Base-by-base conservation (phyloP, 208 protist species). In the Acanthamoeba triangularis region DNA sequence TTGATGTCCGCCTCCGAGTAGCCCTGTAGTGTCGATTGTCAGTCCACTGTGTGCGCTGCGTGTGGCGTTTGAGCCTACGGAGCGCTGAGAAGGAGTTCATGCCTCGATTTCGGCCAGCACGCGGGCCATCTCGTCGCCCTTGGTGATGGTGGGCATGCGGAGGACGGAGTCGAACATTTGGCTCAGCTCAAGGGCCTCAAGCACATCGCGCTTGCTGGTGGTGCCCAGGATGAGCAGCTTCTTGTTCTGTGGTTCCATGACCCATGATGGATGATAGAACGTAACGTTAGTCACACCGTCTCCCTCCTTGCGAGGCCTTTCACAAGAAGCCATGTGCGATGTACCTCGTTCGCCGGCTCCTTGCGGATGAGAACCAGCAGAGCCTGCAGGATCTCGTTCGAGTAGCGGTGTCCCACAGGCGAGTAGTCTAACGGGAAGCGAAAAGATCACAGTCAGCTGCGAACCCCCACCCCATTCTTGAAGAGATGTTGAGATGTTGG, bases 381-480 rank as follows among this genome's bases (percentile, higher is more conserved):
- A 1, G 99, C 98, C 96, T 99, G 99, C 30, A 99, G 98, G 52
- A 99, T 98, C 18, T 97, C 93, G 96, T 99, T 99, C 47, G 99
- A 99, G 98, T 99, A 99, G 54, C 99, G 98, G 35, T 99, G 99
- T 16, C 99, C 99, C 80, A 99, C 98, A 61, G 98, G 97, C 20
- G 99, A 99, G 95, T 99, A 99, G 63, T 99, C 98, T 93, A 99
- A 98, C 14, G 93, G 11, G 2, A 96, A 23, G 28, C 25, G 16
- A 82, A n/a, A 1, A 10, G 35, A 37, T 1, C 25, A 95, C 16
- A 14, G 91, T 37, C 3, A 41, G 41, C 35, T 3, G 56, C 4
- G 0, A 90, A 10, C 63, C 4, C 63, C 4, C n/a, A 25, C 8
- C n/a, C 4, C 63, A 72, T n/a, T n/a, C n/a, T 28, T 3, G 5